Percentiles rank a stretch among this genome's conserved stretches.
Evolutionary conservation across 768 basidiomycete species (phyloP).

Genomic region (Boletellus ananiceps): DNA sequence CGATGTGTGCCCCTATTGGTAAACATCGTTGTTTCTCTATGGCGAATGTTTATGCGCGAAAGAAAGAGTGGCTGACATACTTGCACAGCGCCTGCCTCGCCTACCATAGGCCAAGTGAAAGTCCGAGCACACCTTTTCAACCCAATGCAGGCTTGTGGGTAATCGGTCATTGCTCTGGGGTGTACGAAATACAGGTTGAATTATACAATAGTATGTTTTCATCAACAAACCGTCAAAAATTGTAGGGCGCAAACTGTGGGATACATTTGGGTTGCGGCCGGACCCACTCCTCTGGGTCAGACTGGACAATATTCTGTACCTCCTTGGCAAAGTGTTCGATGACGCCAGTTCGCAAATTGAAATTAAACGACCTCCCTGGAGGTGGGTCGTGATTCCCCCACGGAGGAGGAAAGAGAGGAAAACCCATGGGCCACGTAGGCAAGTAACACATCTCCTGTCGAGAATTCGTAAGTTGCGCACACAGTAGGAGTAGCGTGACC

Average conservation of each 20-base stretch:
- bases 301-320: not conserved
- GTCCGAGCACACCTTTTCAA: no score
- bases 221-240: not conserved
- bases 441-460: slow-evolving; percentile 1
- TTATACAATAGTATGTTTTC: not conserved
- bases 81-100: no score
- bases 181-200: not conserved
- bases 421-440: slow-evolving; percentile 3
- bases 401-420: not conserved
- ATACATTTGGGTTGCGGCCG: slow-evolving; percentile 22
- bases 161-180: no score
- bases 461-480: not conserved
- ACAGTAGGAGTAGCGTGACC: no score
- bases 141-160: no score
- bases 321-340: not conserved
- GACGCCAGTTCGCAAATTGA: not conserved
- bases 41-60: no score
- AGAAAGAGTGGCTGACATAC: no score
- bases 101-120: no score
- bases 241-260: slow-evolving; percentile 7
- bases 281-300: slow-evolving; percentile 14
- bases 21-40: no score
- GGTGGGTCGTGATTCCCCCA: not conserved
- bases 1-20: no score
- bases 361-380: not conserved